Base-by-base conservation (phyloP, 768 basidiomycete genomes). In the Boletus rubescentipes region DNA sequence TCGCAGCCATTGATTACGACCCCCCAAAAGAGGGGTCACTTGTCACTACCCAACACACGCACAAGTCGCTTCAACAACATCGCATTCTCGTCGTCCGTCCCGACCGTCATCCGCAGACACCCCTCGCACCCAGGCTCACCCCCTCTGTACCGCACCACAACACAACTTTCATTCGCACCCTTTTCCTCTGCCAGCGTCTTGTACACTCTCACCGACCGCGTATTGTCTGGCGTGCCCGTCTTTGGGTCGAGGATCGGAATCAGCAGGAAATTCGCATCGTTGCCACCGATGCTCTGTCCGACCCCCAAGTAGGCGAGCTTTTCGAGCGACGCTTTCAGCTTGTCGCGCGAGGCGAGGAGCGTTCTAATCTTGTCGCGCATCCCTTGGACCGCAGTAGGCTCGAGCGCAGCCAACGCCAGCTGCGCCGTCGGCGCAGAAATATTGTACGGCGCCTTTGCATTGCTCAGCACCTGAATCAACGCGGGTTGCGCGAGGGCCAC, bases 381-480 rank as follows among this genome's bases (percentile, higher is more conserved):
- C 16, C 67, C 57, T 1, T 70, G 54, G 12, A 97, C 60, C 4
- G 90, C 86, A 16, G 70, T 64, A 3, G 84, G 79, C 0, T 89
- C 82, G 30, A 98, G 81, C 0, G 96, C 93, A 10, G 87, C 77
- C 15, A 85, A 69, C 0, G 93, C 95, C 21, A 98, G 82, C 29
- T 83, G 72, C 12, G 96, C 92, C 7, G 93, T 93, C 0, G 94
- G 94, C 0, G 87, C 81, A 15, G 94, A 95, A 60, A 99, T 85
- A 71, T 97, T 98, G 77, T 98, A 99, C 0, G 97, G 97, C 1
- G 96, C 97, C 69, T 99, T 99, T 26, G 95, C 90, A 69, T 98
- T 98, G 54, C 85, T 82, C 49, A 98, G 83, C 57, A 98, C 79
- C 62, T 93, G 95, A 41, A 98, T 89, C 12, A 99, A 75, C 0